Evolutionary conservation across 2,329 filamentous ascomycete species (phyloP).

Genomic region (Domatiomyces globalis): DNA sequence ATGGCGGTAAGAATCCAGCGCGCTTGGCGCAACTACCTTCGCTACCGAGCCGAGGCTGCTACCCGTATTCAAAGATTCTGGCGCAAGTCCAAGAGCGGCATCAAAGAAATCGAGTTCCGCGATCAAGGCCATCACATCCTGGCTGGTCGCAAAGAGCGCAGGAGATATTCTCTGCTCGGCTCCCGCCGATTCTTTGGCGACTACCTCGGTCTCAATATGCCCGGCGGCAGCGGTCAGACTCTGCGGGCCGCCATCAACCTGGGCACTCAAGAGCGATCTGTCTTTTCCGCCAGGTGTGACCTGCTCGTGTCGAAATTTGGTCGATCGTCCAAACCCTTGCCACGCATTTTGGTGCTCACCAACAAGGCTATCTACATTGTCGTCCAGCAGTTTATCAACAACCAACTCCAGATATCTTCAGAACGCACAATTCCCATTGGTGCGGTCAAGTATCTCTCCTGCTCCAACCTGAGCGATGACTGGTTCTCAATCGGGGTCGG

Average conservation of each 20-base stretch:
- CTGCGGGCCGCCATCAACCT: slow-evolving; percentile 64
- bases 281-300: slow-evolving; percentile 88
- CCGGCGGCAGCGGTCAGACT: slow-evolving; percentile 63
- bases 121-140: slow-evolving; percentile 77
- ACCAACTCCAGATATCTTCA: slow-evolving; percentile 63
- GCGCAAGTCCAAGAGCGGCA: slow-evolving; percentile 80
- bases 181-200: slow-evolving; percentile 88
- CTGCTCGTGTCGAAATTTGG: slow-evolving; percentile 88
- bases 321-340: slow-evolving; percentile 83
- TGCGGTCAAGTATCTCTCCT: slow-evolving; percentile 73
- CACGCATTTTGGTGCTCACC: slow-evolving; percentile 72
- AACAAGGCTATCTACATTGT: slow-evolving; percentile 80
- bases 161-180: slow-evolving; percentile 79
- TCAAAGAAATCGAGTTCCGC: slow-evolving; percentile 75
- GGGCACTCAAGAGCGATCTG: slow-evolving; percentile 53
- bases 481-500: slow-evolving; percentile 91
- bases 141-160: slow-evolving; percentile 73
- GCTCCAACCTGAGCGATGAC: slow-evolving; percentile 74
- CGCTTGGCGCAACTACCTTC: slow-evolving; percentile 90
- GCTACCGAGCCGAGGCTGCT: slow-evolving; percentile 82
- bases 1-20: slow-evolving; percentile 97
- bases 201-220: slow-evolving; percentile 77
- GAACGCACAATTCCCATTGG: slow-evolving; percentile 74
- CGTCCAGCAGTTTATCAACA: slow-evolving; percentile 67
- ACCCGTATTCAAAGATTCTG: slow-evolving; percentile 91